Evolutionary conservation across 768 basidiomycete species (phyloP), one percentile per base, ranked within the genome.

Genomic region (Fibroporia radiculosa): DNA sequence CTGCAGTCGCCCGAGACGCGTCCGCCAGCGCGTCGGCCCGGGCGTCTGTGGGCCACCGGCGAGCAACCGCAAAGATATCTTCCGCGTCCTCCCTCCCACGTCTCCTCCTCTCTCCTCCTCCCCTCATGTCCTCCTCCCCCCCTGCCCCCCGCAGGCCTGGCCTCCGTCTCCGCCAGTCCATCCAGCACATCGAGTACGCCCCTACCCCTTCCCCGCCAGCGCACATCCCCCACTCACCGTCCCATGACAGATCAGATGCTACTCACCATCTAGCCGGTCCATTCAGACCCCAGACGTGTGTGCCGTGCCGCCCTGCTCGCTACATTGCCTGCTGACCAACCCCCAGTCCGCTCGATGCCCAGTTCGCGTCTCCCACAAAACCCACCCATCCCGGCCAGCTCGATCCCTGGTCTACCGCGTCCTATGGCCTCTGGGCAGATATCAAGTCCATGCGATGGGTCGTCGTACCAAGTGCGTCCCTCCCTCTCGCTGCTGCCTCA

Each of bases 381-480:
- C 19, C 16, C 4, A 19, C n/a, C 22, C 27, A n/a, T 18, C 19
- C 26, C 32, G 39, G 40, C 19, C 35, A 47, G 8, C 14, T 27
- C 24, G 28, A 42, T 5, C 54, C 36, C 16, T 53, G 46, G 51
- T 56, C 56, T 2, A 56, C 53, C 6, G 31, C 47, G 27, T 60
- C 59, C 6, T 34, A 35, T 13, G 74, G 74, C 1, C 59, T 82
- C 24, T 64, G 75, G 76, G 62, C 68, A 57, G 71, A 82, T 59
- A 48, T 81, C 51, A 64, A 47, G 53, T 69, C 73, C 0, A 60
- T 71, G 12, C 68, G 77, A 53, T 95, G 92, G 92, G 80, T 82
- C 45, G 62, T 84, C 14, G 69, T 84, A 18, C 90, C 91, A 6
- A 60, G 90, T 84, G 40, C 44, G 75, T 70, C 10, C 1, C 16